These are phyloP conservation scores for Acrocalymma vagum DNA, from an alignment of 2,329 filamentous ascomycete genomes.

Conservation along the genomic window DNA sequence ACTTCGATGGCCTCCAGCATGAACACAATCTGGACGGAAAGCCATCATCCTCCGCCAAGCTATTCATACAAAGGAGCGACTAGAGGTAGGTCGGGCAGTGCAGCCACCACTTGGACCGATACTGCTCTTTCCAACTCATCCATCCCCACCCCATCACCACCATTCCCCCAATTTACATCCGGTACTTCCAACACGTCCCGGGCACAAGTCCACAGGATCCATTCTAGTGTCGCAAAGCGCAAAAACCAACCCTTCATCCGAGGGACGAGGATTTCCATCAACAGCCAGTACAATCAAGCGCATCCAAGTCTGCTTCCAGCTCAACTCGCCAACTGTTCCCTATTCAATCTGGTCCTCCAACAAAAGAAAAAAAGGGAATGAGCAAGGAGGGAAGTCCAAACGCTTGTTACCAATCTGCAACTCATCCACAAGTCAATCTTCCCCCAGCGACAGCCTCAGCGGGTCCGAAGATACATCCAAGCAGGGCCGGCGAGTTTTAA, in stretches of 20 bases:
- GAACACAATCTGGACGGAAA: slow-evolving; percentile 17
- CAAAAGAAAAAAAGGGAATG: slow-evolving; percentile 16
- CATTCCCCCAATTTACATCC: slow-evolving; percentile 16
- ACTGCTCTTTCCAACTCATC: too few species aligned
- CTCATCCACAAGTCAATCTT: slow-evolving; percentile 30
- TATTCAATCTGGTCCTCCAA: slow-evolving; percentile 23
- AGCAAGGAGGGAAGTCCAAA: slow-evolving; percentile 45
- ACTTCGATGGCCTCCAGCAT: slow-evolving; percentile 33
- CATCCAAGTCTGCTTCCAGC: slow-evolving; percentile 48
- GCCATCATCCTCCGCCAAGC: slow-evolving; percentile 14
- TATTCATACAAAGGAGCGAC: slow-evolving; percentile 18
- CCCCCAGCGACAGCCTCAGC: slow-evolving; percentile 44
- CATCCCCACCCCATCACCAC: slow-evolving; percentile 14
- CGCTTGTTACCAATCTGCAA: slow-evolving; percentile 54
- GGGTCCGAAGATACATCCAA: slow-evolving; percentile 49
- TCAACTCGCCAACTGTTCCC: slow-evolving; percentile 22
- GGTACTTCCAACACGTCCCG: slow-evolving; percentile 26
- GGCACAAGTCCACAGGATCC: slow-evolving; percentile 43
- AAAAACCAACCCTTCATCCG: slow-evolving; percentile 51
- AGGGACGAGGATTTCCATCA: slow-evolving; percentile 49
- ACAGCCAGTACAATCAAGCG: slow-evolving; percentile 42
- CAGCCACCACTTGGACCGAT: too few species aligned
- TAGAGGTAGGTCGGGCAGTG: slow-evolving; percentile 7
- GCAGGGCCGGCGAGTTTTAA: slow-evolving; percentile 41
- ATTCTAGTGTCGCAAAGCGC: slow-evolving; percentile 41